These are phyloP conservation scores for Zymoseptoria brevis DNA, from an alignment of 2,329 filamentous ascomycete genomes.

Conservation along the genomic window DNA sequence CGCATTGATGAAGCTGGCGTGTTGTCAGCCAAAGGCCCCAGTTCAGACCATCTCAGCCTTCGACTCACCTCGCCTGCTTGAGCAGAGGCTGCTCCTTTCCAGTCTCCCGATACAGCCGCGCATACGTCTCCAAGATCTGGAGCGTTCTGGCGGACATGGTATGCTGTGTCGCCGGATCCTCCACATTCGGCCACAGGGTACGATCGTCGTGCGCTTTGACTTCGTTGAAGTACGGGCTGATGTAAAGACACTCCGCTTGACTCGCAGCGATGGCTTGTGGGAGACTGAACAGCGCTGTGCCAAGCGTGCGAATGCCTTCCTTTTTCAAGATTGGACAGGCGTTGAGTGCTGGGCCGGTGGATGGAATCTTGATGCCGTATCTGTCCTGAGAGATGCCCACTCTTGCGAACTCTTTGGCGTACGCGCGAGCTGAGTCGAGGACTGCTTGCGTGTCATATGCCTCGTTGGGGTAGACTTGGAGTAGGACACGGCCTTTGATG, in stretches of 20 bases:
- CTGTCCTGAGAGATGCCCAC: conserved; percentile 25
- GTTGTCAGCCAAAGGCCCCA: conserved; percentile 38
- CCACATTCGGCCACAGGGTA: conserved; percentile 10
- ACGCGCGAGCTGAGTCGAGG: conserved; percentile 14
- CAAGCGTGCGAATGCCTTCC: conserved; percentile 50
- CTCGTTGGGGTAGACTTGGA: conserved; percentile 16
- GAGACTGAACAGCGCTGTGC: conserved; percentile 56
- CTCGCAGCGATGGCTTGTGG: conserved; percentile 53
- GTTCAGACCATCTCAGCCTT: neutral
- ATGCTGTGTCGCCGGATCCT: conserved; percentile 12
- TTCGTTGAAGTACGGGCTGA: conserved; percentile 59
- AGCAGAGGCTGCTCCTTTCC: conserved; percentile 32
- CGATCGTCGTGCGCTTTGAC: conserved; percentile 46
- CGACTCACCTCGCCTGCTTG: conserved; percentile 12
- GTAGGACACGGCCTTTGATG: conserved; percentile 16
- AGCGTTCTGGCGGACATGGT: conserved; percentile 14
- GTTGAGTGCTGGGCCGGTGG: conserved; percentile 56
- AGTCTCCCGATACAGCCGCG: conserved; percentile 2
- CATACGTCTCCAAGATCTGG: conserved; percentile 15
- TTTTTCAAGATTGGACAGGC: conserved; percentile 50
- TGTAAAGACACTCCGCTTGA: conserved; percentile 52
- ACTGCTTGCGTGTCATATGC: conserved; percentile 13
- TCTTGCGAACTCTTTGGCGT: conserved; percentile 25
- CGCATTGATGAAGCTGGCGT: conserved; percentile 50
- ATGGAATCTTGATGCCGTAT: conserved; percentile 56